Evolutionary conservation across 208 protist species (phyloP).

Genomic region (Trypanosoma vivax): DNA sequence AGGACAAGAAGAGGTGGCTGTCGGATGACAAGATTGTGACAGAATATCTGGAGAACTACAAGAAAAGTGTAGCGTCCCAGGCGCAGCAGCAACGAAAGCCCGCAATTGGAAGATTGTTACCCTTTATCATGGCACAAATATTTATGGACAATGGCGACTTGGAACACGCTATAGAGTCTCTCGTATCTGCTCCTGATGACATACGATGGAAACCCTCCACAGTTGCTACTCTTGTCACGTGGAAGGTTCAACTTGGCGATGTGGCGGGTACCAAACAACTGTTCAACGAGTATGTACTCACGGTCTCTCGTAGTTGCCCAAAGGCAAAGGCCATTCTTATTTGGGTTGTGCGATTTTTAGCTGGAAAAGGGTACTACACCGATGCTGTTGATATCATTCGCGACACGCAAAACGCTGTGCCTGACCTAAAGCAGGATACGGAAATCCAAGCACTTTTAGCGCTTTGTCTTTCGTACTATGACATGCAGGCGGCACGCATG

Average conservation of each 20-base stretch:
- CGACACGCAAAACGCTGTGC: conserved; percentile 19
- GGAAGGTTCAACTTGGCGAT: conserved; percentile 49
- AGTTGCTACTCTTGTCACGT: conserved; percentile 44
- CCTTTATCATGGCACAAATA: conserved; percentile 60
- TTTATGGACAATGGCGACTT: conserved; percentile 73
- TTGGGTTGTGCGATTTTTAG: conserved; percentile 62
- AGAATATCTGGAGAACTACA: conserved; percentile 22
- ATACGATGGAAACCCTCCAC: conserved; percentile 36
- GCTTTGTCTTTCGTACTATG: conserved; percentile 46
- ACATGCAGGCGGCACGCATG: conserved; percentile 30
- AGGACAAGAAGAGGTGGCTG: conserved; percentile 54
- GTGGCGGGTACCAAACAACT: conserved; percentile 24
- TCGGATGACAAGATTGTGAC: conserved; percentile 14
- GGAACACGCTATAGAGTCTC: conserved; percentile 28
- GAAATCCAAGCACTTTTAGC: conserved; percentile 48
- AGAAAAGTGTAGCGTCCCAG: conserved; percentile 7
- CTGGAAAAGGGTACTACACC: conserved; percentile 24
- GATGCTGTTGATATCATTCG: conserved; percentile 45
- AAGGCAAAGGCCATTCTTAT: conserved; percentile 33
- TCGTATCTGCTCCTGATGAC: conserved; percentile 29
- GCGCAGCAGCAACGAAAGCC: conserved; percentile 3
- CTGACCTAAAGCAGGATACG: conserved; percentile 26
- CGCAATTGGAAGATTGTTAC: conserved; percentile 17
- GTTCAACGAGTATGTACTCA: conserved; percentile 9
- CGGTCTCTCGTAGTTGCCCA: conserved; percentile 7